Percentiles rank a stretch among this genome's conserved stretches.
These are phyloP conservation scores for Trypanosomatidae sp. DNA, from an alignment of 208 protist genomes.

Conservation along the genomic window DNA sequence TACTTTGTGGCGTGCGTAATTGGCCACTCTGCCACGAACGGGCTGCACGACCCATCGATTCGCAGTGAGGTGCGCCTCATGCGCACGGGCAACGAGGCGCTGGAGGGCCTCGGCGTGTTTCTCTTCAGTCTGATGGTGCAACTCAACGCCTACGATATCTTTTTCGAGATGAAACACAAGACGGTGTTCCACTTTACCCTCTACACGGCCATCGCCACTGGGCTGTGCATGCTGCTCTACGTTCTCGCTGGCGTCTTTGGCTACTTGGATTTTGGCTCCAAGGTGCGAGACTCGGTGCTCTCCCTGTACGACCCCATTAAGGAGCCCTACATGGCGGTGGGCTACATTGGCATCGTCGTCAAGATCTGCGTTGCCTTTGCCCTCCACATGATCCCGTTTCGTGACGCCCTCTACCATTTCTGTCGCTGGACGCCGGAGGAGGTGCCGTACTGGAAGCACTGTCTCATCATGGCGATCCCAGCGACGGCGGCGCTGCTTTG, in stretches of 20 bases:
- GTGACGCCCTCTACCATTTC: constrained; percentile 54
- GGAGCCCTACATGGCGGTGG: constrained; percentile 51
- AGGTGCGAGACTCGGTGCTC: constrained; percentile 39
- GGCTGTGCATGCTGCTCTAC: constrained; percentile 50
- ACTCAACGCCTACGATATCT: constrained; percentile 52
- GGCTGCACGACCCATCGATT: constrained; percentile 30
- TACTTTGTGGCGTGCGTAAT: constrained; percentile 68
- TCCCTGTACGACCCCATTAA: constrained; percentile 50
- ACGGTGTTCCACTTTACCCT: constrained; percentile 40
- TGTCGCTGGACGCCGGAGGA: constrained; percentile 22
- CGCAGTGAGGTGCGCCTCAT: constrained; percentile 32
- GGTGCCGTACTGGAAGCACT: constrained; percentile 36
- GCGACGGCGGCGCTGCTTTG: constrained; percentile 24
- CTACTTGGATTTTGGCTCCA: constrained; percentile 57
- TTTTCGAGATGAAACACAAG: constrained; percentile 50
- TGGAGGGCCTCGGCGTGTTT: constrained; percentile 50
- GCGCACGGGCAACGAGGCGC: constrained; percentile 39
- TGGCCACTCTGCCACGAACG: constrained; percentile 39
- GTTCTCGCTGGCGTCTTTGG: constrained; percentile 55
- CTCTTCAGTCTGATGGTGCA: constrained; percentile 44
- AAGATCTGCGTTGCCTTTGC: constrained; percentile 62
- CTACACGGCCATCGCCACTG: constrained; percentile 36
- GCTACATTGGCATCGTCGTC: constrained; percentile 62
- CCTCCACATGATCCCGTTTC: constrained; percentile 55
- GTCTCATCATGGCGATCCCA: constrained; percentile 27